Conservation (phyloP, 108 stramenopile genomes). For the Skeletonema tropicum region DNA sequence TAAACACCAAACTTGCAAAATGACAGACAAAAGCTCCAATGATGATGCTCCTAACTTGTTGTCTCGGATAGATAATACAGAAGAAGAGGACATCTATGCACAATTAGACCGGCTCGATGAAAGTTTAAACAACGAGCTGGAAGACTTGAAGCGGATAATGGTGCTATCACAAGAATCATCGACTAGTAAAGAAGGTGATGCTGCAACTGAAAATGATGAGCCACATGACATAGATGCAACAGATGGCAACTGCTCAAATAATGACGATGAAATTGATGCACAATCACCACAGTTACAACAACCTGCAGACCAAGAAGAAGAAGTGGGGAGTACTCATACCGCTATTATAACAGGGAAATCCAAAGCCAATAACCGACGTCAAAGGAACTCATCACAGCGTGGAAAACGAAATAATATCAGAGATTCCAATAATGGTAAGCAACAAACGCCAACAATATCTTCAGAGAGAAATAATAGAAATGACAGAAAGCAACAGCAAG, state of each 20-base stretch:
- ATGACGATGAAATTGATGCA: slow-evolving; percentile 28
- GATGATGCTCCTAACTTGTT: background rate
- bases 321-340: background rate
- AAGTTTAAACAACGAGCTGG: background rate
- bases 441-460: background rate
- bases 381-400: background rate
- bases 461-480: background rate
- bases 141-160: background rate
- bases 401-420: background rate
- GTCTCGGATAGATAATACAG: too few species aligned
- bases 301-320: background rate
- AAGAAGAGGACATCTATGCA: background rate
- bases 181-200: too few species aligned
- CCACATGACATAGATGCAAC: background rate
- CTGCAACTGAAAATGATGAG: too few species aligned
- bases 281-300: background rate
- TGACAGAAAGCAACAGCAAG: background rate
- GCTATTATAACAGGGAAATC: background rate
- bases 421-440: background rate
- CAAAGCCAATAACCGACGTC: background rate
- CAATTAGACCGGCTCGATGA: background rate
- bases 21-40: background rate
- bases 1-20: background rate
- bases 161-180: too few species aligned
- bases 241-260: slow-evolving; percentile 10